Evolutionary conservation across 306 rosid species (phyloP), one percentile per base, ranked within the genome.

Genomic region (Alnus rubra): DNA sequence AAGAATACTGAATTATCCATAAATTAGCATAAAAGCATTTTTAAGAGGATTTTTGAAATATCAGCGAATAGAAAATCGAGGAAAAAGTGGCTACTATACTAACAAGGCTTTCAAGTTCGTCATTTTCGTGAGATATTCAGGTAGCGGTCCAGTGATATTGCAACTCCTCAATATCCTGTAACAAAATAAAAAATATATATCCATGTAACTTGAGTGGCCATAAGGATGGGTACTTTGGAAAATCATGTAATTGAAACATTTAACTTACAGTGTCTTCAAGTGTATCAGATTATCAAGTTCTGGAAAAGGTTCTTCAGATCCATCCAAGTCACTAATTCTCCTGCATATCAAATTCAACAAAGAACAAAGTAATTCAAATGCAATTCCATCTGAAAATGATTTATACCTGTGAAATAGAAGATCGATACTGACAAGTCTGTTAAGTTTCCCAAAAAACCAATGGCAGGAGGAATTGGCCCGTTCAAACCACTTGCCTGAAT

Each of bases 401-500:
- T 16, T 49, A 23, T 2, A 33, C 7, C 51, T 39, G 18, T 23
- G 15, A 18, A 37, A 71, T 6, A 44, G 28, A 73, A 56, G 74
- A 74, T 35, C 31, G 48, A 59, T 47, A 86, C 98, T 64, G 49
- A 94, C 98, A 94, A 35, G 78, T 89, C 92, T 18, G 65, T 50
- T 75, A 94, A 74, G 0, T 68, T 82, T n/a, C 49, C 12, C 80
- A 90, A 81, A 35, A 5, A 49, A 76, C 87, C 82, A 72, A 91
- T 84, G 82, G 52, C 80, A 4, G 77, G 50, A 81, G 97, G 97
- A 88, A 92, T 88, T 62, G 96, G 92, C 55, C 98, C 96, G 30
- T 82, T 89, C 76, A 94, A 80, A 70, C 98, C 97, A 80, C 94
- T 88, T 23, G 89, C 98, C 77, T 88, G 87, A 76, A 92, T 88